Evolutionary conservation across 305 asterid species (phyloP).

Genomic region (Fraxinus albicans): DNA sequence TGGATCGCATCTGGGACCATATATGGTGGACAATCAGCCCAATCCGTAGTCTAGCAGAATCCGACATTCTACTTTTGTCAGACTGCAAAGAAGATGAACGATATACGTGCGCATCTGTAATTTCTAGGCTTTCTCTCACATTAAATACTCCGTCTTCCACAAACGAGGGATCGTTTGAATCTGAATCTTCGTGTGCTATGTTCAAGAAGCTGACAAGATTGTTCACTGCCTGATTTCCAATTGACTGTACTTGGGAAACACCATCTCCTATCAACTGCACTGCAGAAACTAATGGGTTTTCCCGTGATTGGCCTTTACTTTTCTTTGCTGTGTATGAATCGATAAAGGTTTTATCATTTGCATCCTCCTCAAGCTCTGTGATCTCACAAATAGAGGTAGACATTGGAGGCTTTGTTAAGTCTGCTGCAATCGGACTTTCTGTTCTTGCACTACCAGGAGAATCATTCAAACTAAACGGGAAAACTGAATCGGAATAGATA

Average conservation of each 20-base stretch:
- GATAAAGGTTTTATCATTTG: slow-evolving; percentile 35
- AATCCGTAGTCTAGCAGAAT: slow-evolving; percentile 72
- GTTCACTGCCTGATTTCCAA: slow-evolving; percentile 93
- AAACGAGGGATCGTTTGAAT: slow-evolving; percentile 56
- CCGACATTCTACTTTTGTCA: slow-evolving; percentile 69
- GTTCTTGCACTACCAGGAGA: slow-evolving; percentile 54
- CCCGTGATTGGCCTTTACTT: slow-evolving; percentile 56
- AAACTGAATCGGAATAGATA: slow-evolving; percentile 41
- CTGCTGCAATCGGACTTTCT: slow-evolving; percentile 56
- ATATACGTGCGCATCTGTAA: slow-evolving; percentile 30
- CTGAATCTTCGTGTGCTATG: slow-evolving; percentile 72
- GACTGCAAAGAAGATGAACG: slow-evolving; percentile 70
- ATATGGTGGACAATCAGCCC: slow-evolving; percentile 73
- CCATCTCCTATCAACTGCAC: slow-evolving; percentile 91
- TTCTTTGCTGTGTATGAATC: slow-evolving; percentile 50
- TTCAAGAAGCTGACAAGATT: slow-evolving; percentile 86
- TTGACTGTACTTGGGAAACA: slow-evolving; percentile 91
- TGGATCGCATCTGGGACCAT: slow-evolving; percentile 90
- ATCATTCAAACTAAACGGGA: slow-evolving; percentile 52
- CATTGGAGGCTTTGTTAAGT: slow-evolving; percentile 44
- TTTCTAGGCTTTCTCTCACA: slow-evolving; percentile 35
- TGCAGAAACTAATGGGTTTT: slow-evolving; percentile 81
- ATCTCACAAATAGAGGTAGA: slow-evolving; percentile 64
- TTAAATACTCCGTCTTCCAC: slow-evolving; percentile 37
- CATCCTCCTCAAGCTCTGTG: slow-evolving; percentile 66